A percentile compares a stretch with the other conserved stretches of the same genome.
Evolutionary conservation across 169 alveolate genomes (phyloP).

Genomic region (Plasmodium sp.): DNA sequence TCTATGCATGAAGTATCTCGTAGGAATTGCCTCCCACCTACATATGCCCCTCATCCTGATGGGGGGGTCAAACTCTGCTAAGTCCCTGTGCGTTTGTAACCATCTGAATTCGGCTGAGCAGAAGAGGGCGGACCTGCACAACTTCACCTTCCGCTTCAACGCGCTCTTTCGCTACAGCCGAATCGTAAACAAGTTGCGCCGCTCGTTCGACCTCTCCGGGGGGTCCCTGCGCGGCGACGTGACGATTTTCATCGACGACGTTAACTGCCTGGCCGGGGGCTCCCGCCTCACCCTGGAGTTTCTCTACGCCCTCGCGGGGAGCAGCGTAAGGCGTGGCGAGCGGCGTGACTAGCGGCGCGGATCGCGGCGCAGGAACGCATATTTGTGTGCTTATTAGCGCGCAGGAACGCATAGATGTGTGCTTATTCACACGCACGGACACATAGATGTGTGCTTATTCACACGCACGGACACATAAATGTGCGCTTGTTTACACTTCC

Average conservation of each 20-base stretch:
- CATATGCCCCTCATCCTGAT: slow-evolving; percentile 17
- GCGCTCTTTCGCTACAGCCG: slow-evolving; percentile 2
- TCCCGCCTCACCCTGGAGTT: background rate
- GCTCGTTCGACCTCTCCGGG: background rate
- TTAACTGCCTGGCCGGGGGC: background rate
- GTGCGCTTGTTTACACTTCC: background rate
- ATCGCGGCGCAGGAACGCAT: background rate
- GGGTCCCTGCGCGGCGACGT: background rate
- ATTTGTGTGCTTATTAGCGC: too few species aligned
- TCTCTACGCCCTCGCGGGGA: background rate
- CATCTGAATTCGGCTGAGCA: background rate
- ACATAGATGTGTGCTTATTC: too few species aligned
- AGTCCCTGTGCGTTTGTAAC: slow-evolving; percentile 20
- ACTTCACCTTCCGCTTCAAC: slow-evolving; percentile 21
- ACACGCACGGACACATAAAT: background rate
- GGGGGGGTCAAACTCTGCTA: slow-evolving; percentile 32
- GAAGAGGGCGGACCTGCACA: background rate
- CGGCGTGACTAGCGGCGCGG: background rate
- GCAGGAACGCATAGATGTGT: background rate
- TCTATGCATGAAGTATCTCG: slow-evolving; percentile 10
- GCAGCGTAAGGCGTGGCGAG: background rate
- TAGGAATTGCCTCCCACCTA: background rate
- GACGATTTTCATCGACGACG: slow-evolving; percentile 33
- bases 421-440: too few species aligned
- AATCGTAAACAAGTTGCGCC: background rate